Conservation (phyloP, 2,329 filamentous ascomycete genomes). For the Juglanconis juglandina region DNA sequence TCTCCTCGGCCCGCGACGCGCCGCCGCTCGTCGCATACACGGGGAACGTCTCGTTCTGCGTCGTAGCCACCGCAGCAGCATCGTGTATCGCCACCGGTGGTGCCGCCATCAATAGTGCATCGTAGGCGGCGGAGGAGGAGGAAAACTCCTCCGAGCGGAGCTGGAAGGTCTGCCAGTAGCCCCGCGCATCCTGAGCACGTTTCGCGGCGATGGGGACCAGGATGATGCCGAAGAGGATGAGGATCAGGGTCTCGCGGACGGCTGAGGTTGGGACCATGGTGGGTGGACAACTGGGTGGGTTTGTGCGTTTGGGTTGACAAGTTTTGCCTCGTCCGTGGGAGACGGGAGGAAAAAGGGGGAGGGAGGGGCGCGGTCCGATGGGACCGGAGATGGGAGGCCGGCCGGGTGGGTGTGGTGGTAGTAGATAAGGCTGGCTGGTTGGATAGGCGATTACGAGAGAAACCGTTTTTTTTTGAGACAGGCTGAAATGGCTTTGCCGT, state of each 20-base stretch:
- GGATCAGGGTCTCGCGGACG: constrained; percentile 15
- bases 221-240: constrained; percentile 17
- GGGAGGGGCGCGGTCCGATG: too few species aligned
- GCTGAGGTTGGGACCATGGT: constrained; percentile 12
- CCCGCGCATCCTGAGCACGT: constrained; percentile 17
- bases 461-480: too few species aligned
- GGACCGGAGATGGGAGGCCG: too few species aligned
- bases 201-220: constrained; percentile 19
- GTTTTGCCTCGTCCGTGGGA: too few species aligned
- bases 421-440: too few species aligned
- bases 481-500: too few species aligned
- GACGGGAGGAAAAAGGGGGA: too few species aligned
- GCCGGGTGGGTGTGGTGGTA: too few species aligned
- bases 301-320: too few species aligned
- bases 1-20: constrained; percentile 48
- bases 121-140: background rate
- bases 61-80: too few species aligned
- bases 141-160: background rate
- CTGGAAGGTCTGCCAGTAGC: constrained; percentile 15
- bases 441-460: too few species aligned
- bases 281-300: background rate
- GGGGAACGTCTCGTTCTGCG: background rate
- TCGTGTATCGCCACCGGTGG: background rate
- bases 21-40: constrained; percentile 36
- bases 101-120: background rate